A percentile compares a stretch with the other conserved stretches of the same genome.
phyloP scores from a whole-genome alignment of 1,284 basidiomycete genomes.

The Ceratobasidium sp. region DNA sequence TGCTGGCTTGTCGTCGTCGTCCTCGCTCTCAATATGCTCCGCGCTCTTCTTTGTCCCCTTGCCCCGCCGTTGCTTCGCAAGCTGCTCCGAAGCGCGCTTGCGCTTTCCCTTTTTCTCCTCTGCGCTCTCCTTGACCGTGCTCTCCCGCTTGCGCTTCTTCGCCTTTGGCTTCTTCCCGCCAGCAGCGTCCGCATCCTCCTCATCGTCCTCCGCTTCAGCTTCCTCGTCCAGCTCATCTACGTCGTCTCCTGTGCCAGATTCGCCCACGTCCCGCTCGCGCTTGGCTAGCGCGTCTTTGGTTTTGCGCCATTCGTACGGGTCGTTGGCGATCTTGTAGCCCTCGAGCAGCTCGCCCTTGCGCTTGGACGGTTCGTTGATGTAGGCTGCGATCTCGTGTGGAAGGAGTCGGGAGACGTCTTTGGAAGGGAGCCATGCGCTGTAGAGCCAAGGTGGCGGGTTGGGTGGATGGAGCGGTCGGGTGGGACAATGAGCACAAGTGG shows the following conservation, averaged over 20 bases:
- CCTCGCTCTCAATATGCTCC: constrained; percentile 76
- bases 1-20: constrained; percentile 62
- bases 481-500: constrained; percentile 27
- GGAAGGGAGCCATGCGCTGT: constrained; percentile 84
- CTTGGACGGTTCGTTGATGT: constrained; percentile 79
- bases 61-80: constrained; percentile 54
- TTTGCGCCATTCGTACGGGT: constrained; percentile 81
- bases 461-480: constrained; percentile 42
- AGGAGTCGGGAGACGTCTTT: constrained; percentile 86
- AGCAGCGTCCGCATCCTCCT: constrained; percentile 59
- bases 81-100: constrained; percentile 55
- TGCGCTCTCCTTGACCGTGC: constrained; percentile 58
- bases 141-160: constrained; percentile 64
- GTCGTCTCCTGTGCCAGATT: constrained; percentile 70
- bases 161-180: constrained; percentile 55
- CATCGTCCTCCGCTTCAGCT: constrained; percentile 66
- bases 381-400: constrained; percentile 84
- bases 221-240: constrained; percentile 74
- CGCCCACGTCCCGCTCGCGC: constrained; percentile 57
- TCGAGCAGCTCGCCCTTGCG: constrained; percentile 77
- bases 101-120: constrained; percentile 67
- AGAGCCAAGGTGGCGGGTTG: constrained; percentile 29
- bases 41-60: constrained; percentile 55
- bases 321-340: constrained; percentile 85
- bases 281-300: constrained; percentile 56